Evolutionary conservation across 2,329 filamentous ascomycete species (phyloP).

Genomic region (Nigrospora sphaerica): DNA sequence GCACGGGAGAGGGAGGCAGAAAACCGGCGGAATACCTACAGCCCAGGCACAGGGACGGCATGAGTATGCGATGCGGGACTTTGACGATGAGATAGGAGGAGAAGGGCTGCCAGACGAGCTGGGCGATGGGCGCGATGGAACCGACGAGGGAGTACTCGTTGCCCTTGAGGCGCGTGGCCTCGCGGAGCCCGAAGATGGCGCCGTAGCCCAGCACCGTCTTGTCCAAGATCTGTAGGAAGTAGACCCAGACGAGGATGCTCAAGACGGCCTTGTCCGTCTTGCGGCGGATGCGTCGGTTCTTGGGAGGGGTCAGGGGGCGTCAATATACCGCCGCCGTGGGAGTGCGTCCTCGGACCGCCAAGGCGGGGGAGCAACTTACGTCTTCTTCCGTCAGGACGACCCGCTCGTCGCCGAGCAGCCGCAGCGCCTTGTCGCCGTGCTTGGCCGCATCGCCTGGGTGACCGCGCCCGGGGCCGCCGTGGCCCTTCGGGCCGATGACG

Average conservation of each 20-base stretch:
- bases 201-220: conserved; percentile 51
- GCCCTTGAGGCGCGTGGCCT: conserved; percentile 41
- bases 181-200: conserved; percentile 45
- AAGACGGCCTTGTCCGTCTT: conserved; percentile 58
- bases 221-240: conserved; percentile 53
- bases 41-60: no score
- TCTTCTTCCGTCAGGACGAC: conserved; percentile 26
- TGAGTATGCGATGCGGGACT: conserved; percentile 7
- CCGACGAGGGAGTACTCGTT: conserved; percentile 51
- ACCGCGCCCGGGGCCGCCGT: background rate
- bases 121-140: conserved; percentile 51
- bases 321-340: background rate
- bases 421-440: background rate
- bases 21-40: no score
- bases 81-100: conserved; percentile 54
- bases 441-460: background rate
- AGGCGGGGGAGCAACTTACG: conserved; percentile 5
- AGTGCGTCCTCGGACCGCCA: no score
- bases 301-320: background rate
- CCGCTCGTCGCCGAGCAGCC: background rate
- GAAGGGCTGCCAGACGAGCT: conserved; percentile 54
- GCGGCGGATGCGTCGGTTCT: conserved; percentile 48
- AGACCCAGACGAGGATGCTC: conserved; percentile 47
- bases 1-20: no score
- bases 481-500: background rate